These are phyloP conservation scores for Wallacemonas collosoma DNA, from an alignment of 208 protist genomes.

Conservation along the genomic window DNA sequence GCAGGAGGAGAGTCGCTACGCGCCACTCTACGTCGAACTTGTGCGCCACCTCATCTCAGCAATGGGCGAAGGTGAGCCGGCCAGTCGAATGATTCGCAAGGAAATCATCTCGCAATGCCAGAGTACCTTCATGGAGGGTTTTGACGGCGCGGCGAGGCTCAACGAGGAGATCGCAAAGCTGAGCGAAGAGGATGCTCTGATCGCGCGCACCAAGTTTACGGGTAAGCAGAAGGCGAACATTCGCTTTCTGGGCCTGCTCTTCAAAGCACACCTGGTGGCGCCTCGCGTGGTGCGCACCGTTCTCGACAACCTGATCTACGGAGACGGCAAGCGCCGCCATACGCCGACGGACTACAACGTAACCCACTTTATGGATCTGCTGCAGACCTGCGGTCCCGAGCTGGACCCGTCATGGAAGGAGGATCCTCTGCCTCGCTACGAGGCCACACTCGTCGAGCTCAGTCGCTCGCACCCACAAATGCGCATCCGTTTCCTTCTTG, in stretches of 20 bases:
- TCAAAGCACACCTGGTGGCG: slow-evolving; percentile 52
- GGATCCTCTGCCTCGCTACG: slow-evolving; percentile 49
- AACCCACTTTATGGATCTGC: slow-evolving; percentile 83
- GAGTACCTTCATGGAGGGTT: slow-evolving; percentile 65
- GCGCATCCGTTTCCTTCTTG: slow-evolving; percentile 79
- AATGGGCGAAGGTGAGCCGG: slow-evolving; percentile 70
- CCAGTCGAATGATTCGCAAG: slow-evolving; percentile 64
- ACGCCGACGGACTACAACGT: slow-evolving; percentile 70
- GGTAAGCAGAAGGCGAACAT: slow-evolving; percentile 87
- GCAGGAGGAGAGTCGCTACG: slow-evolving; percentile 77
- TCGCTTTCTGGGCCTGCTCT: slow-evolving; percentile 83
- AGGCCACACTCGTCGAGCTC: slow-evolving; percentile 49
- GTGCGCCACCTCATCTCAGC: slow-evolving; percentile 65
- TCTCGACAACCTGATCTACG: slow-evolving; percentile 79
- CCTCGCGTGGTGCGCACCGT: slow-evolving; percentile 65
- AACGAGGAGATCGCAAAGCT: slow-evolving; percentile 51
- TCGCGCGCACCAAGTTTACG: slow-evolving; percentile 62
- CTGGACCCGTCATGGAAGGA: slow-evolving; percentile 42
- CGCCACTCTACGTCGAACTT: slow-evolving; percentile 80
- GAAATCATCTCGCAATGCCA: slow-evolving; percentile 78
- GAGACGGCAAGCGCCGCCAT: slow-evolving; percentile 51
- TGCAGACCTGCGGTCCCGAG: slow-evolving; percentile 68
- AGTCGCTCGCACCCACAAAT: slow-evolving; percentile 57
- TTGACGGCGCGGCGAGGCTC: slow-evolving; percentile 36
- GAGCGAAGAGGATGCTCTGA: slow-evolving; percentile 58